Evolutionary conservation across 768 basidiomycete species (phyloP).

Genomic region (Rickenella mellea): DNA sequence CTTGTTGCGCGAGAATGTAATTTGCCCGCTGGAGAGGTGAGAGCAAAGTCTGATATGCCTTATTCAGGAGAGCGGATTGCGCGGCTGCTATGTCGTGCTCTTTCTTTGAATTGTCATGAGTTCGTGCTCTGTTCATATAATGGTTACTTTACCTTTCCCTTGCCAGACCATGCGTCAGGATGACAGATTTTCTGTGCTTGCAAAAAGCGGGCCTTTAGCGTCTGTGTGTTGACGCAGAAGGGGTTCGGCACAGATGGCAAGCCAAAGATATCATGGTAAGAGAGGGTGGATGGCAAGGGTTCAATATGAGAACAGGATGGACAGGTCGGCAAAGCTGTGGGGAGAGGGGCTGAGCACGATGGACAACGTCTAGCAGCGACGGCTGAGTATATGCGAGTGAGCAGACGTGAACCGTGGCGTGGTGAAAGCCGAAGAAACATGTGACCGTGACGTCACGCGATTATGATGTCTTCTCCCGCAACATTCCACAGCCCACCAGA

Average conservation of each 20-base stretch:
- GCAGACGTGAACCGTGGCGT: no score
- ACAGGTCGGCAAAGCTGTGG: slow-evolving; percentile 68
- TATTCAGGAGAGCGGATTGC: slow-evolving; percentile 70
- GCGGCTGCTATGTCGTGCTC: slow-evolving; percentile 51
- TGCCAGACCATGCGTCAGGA: slow-evolving; percentile 76
- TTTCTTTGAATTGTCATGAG: slow-evolving; percentile 25
- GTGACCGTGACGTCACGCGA: slow-evolving; percentile 14
- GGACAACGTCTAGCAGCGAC: slow-evolving; percentile 33
- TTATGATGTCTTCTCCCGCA: neutral
- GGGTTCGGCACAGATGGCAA: slow-evolving; percentile 55
- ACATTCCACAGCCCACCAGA: slow-evolving; percentile 21
- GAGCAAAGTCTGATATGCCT: slow-evolving; percentile 70
- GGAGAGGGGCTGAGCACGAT: slow-evolving; percentile 49
- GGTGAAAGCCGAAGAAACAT: slow-evolving; percentile 13
- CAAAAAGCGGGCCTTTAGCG: slow-evolving; percentile 58
- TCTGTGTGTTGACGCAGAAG: slow-evolving; percentile 53
- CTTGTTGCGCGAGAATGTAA: slow-evolving; percentile 66
- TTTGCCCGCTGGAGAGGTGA: slow-evolving; percentile 68
- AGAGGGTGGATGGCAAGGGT: slow-evolving; percentile 39
- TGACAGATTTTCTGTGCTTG: slow-evolving; percentile 70
- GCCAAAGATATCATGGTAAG: slow-evolving; percentile 63
- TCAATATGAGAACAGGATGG: slow-evolving; percentile 60
- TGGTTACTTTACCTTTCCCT: slow-evolving; percentile 39
- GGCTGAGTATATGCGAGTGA: neutral
- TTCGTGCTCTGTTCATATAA: neutral